Evolutionary conservation across 768 basidiomycete species (phyloP), one percentile per base, ranked within the genome.

Genomic region (Crassisporium funariophilum): DNA sequence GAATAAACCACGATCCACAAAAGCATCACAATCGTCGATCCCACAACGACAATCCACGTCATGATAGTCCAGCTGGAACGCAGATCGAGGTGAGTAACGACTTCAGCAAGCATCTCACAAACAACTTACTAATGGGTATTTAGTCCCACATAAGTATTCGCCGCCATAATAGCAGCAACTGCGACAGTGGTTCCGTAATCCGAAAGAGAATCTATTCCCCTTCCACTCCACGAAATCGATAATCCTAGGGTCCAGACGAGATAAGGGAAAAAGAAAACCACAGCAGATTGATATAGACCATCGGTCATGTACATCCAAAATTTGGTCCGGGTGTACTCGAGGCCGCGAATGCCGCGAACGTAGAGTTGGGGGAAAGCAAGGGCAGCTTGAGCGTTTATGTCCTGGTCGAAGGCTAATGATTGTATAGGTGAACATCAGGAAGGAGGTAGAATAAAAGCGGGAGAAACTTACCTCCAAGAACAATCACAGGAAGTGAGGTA

Each of bases 271-370:
- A 88, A 95, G 70, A 86, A 94, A 23, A 93, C 81, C 47, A 91
- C 80, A 0, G 72, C 82, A 0, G 94, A 95, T 60, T 98, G 95
- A 67, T 97, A 98, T 24, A 98, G 68, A 20, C 95, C 95, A 63
- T 98, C 95, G 5, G 81, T 63, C 90, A 98, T 97, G 69, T 94
- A 97, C 44, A 86, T 62, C 92, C 93, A 98, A 70, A 98, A 98
- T 70, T 90, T 93, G 41, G 72, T 52, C 8, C 91, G 82, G 13
- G 94, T 97, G 68, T 97, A 98, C 58, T 97, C 95, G 12, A 94
- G 74, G 16, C 95, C 93, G 12, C 86, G 83, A 52, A 98, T 97
- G 19, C 95, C 95, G 27, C 95, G 86, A 53, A 94, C 76, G 64
- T 98, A 98, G n/a, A 98, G 82, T 57, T 94, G 90, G 4, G 95